A percentile compares a stretch with the other conserved stretches of the same genome.
Conservation (phyloP, 352 stramenopile species). For the Thalassiosira hispida region DNA sequence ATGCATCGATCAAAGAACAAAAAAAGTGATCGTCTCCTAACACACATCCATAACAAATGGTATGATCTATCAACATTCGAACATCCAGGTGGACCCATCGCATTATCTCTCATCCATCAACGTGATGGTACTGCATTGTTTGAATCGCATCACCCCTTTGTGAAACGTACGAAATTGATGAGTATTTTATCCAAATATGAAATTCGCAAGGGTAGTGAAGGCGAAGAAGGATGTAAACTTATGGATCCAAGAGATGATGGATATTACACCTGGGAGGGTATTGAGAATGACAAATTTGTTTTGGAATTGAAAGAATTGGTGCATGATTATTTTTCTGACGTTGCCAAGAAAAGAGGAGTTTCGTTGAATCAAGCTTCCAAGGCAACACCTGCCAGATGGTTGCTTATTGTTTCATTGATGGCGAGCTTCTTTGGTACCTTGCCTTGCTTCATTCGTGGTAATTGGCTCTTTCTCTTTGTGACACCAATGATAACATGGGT, state of each 20-base stretch:
- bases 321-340: constrained; percentile 44
- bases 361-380: constrained; percentile 48
- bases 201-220: constrained; percentile 29
- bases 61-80: constrained; percentile 61
- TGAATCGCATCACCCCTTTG: constrained; percentile 86
- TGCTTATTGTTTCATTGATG: constrained; percentile 42
- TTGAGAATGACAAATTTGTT: constrained; percentile 41
- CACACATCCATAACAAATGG: constrained; percentile 53
- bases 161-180: constrained; percentile 56
- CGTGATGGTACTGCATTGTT: constrained; percentile 85
- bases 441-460: constrained; percentile 39
- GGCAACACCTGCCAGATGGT: constrained; percentile 49
- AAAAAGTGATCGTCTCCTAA: constrained; percentile 40
- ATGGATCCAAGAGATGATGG: constrained; percentile 58
- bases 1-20: constrained; percentile 25
- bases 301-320: constrained; percentile 35
- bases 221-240: constrained; percentile 28
- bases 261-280: constrained; percentile 54
- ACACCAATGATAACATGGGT: constrained; percentile 55
- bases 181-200: constrained; percentile 69
- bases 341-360: constrained; percentile 45
- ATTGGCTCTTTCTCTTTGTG: constrained; percentile 43
- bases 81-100: constrained; percentile 72
- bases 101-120: constrained; percentile 67
- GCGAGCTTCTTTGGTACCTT: constrained; percentile 39